Base-by-base conservation (phyloP, 441 rosid species). In the Syzygium syzygioides region DNA sequence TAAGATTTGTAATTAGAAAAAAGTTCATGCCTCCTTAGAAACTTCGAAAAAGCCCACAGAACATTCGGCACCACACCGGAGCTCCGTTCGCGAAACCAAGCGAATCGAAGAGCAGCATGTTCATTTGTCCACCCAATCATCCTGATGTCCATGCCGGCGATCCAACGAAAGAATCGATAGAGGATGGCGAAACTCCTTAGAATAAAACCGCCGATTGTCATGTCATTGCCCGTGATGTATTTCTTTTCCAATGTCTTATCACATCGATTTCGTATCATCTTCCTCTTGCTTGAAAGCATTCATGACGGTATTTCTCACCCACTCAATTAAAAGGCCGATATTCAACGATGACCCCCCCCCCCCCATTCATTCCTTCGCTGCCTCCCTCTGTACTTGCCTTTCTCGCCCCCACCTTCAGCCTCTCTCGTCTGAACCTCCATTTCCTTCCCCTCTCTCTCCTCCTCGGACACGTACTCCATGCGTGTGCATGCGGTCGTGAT, bases 41-140 rank as follows among this genome's bases (percentile, higher is more conserved):
- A 13, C 18, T 60, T 30, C 18, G 1, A 28, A 60, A 60, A 13
- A 28, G 18, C 1, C 66, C 32, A 28, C 8, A 1, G 28, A 6
- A 26, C 8, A 28, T 0, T 60, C 0, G 2, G 2, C 66, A 60
- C 18, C 32, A 6, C 9, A 8, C 28, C 18, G 13, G 0, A 60
- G 17, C 14, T 60, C 1, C 2, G 14, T 2, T 26, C n/a, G 4
- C 14, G 9, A 28, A 13, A 13, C 28, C 32, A 2, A 60, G 18
- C 6, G 1, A 60, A 60, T 28, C 1, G 0, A 2, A 55, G 20
- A 19, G 57, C 1, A 25, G 20, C 3, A 0, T 55, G 9, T 7
- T 3, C 25, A 10, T 55, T 55, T 7, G 10, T 55, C 23, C 25
- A 55, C 57, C 20, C 9, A 17, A 19, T 10, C 4, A 55, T 19